Evolutionary conservation across 148 eudicot species (phyloP).

Genomic region (Spergularia bocconei): DNA sequence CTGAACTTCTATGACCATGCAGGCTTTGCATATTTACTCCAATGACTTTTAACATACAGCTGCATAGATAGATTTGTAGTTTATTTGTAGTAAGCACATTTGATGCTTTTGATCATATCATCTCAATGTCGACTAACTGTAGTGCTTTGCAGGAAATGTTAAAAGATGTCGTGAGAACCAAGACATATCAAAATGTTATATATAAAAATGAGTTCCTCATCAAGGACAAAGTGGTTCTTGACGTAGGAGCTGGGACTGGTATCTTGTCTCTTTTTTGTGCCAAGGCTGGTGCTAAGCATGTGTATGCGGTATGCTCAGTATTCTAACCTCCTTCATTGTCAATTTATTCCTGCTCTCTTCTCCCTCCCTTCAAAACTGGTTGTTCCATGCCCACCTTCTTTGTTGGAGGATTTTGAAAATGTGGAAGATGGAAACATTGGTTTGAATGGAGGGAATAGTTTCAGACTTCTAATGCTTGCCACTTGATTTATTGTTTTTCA

Average conservation of each 20-base stretch:
- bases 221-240: slow-evolving; percentile 94
- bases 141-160: slow-evolving; percentile 81
- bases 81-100: background rate
- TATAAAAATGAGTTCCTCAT: slow-evolving; percentile 72
- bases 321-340: background rate
- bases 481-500: no score
- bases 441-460: no score
- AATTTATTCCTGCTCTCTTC: background rate
- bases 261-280: slow-evolving; percentile 96
- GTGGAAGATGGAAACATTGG: no score
- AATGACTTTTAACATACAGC: background rate
- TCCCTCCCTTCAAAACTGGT: no score
- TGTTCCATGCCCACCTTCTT: no score
- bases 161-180: slow-evolving; percentile 93
- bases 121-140: slow-evolving; percentile 4
- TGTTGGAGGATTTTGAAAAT: no score
- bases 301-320: slow-evolving; percentile 68
- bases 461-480: no score
- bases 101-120: no score
- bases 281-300: slow-evolving; percentile 98
- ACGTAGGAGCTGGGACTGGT: slow-evolving; percentile 99
- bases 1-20: no score
- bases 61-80: background rate
- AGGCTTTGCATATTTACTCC: no score
- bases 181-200: slow-evolving; percentile 90